Evolutionary conservation across 2,329 filamentous ascomycete genomes (phyloP).

Genomic region (Ramularia endophylla): DNA sequence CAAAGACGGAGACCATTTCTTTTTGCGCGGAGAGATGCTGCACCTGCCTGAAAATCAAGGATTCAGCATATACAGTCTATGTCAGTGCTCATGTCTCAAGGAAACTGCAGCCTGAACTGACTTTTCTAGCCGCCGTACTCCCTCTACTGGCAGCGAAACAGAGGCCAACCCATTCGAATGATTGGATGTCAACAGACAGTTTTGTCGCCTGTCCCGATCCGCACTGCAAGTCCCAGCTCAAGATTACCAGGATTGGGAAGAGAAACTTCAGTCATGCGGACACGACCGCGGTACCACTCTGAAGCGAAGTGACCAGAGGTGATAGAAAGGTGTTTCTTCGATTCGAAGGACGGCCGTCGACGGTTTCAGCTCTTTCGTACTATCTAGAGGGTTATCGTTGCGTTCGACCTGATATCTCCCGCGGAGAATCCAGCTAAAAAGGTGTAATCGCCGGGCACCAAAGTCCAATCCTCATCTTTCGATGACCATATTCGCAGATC

Average conservation of each 20-base stretch:
- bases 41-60: slow-evolving; percentile 18
- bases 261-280: slow-evolving; percentile 17
- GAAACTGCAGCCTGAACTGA: background rate
- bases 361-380: too few relatives aligned
- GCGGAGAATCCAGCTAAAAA: slow-evolving; percentile 8
- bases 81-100: slow-evolving; percentile 4
- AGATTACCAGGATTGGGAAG: slow-evolving; percentile 10
- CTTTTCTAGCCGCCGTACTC: slow-evolving; percentile 14
- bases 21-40: slow-evolving; percentile 19
- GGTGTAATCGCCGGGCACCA: slow-evolving; percentile 5
- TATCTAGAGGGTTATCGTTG: too few relatives aligned
- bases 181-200: slow-evolving; percentile 21
- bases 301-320: background rate
- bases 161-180: slow-evolving; percentile 13
- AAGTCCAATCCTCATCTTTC: background rate
- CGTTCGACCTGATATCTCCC: slow-evolving; percentile 1
- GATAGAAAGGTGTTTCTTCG: too few relatives aligned
- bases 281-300: slow-evolving; percentile 16
- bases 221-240: slow-evolving; percentile 15
- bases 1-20: slow-evolving; percentile 18
- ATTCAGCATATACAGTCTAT: slow-evolving; percentile 21
- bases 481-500: slow-evolving; percentile 4
- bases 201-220: slow-evolving; percentile 19
- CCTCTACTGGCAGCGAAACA: slow-evolving; percentile 20
- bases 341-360: too few relatives aligned